phyloP scores from a whole-genome alignment of 768 basidiomycete species.

The Thelephora ganbajun region DNA sequence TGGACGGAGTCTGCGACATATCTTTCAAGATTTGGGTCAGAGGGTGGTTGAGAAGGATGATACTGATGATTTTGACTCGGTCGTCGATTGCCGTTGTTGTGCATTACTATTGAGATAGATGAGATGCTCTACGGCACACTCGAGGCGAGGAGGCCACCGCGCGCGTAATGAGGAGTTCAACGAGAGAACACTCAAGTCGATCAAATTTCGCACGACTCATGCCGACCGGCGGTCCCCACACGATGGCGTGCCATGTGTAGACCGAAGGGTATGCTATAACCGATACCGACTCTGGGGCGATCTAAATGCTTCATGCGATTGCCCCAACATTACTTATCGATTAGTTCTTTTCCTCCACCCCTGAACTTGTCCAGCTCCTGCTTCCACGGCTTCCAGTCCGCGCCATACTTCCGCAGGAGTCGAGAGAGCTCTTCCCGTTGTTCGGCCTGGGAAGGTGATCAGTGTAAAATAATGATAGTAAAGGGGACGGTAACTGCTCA shows the following conservation, averaged over 20 bases:
- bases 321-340: background rate
- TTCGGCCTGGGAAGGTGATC: constrained; percentile 40
- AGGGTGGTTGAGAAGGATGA: constrained; percentile 1
- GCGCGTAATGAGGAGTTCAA: no score
- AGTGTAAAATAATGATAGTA: constrained; percentile 2
- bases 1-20: constrained; percentile 37
- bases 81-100: background rate
- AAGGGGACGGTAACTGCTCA: constrained; percentile 24
- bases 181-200: no score
- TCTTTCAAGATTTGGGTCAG: constrained; percentile 4
- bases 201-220: no score
- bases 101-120: no score
- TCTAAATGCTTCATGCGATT: no score
- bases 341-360: constrained; percentile 52
- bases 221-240: no score
- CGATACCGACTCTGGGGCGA: no score
- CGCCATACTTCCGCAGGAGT: constrained; percentile 74
- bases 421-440: constrained; percentile 66
- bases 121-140: no score
- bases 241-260: no score
- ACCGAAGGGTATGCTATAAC: no score
- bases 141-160: no score
- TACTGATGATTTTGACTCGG: background rate
- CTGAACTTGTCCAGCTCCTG: constrained; percentile 66
- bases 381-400: constrained; percentile 79